Conservation (phyloP, 192 early-diverging fungal genomes). For the Coemansia sp. region DNA sequence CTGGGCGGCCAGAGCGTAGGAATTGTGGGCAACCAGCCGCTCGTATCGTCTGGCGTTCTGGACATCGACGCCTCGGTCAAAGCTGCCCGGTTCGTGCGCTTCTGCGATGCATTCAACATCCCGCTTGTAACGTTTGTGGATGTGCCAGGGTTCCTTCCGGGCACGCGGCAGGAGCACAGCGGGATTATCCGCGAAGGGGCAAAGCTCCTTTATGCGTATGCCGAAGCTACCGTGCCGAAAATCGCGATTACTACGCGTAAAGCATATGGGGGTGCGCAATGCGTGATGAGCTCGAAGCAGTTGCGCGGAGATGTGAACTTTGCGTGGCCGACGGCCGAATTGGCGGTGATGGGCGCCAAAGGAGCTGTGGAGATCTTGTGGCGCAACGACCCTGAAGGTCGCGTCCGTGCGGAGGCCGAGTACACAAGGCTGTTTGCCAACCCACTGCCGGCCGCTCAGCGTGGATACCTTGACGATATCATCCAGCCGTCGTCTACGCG, state of each 20-base stretch:
- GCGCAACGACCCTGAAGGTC: slow-evolving; percentile 50
- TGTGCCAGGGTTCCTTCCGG: slow-evolving; percentile 95
- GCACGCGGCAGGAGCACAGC: slow-evolving; percentile 89
- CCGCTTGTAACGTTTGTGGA: slow-evolving; percentile 93
- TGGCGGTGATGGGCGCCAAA: slow-evolving; percentile 98
- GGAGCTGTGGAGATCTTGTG: slow-evolving; percentile 98
- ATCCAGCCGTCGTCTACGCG: slow-evolving; percentile 73
- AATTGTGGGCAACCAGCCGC: slow-evolving; percentile 92
- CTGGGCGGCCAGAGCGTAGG: slow-evolving; percentile 82
- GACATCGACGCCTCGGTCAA: slow-evolving; percentile 96
- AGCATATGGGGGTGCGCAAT: slow-evolving; percentile 97
- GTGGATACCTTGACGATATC: slow-evolving; percentile 80
- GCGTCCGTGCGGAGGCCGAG: slow-evolving; percentile 65
- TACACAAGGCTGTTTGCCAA: slow-evolving; percentile 92
- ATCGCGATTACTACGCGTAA: slow-evolving; percentile 93
- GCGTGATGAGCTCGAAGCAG: slow-evolving; percentile 98
- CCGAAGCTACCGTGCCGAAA: slow-evolving; percentile 96
- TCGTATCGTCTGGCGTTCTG: slow-evolving; percentile 91
- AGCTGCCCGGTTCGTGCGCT: slow-evolving; percentile 93
- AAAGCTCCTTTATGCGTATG: slow-evolving; percentile 94
- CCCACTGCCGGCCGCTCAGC: slow-evolving; percentile 88
- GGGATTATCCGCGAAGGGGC: slow-evolving; percentile 97
- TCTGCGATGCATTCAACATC: slow-evolving; percentile 96
- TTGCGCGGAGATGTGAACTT: slow-evolving; percentile 88
- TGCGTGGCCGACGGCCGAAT: slow-evolving; percentile 95